Percentiles rank a stretch among this genome's conserved stretches.
Conservation (phyloP, 148 eudicot genomes). For the Camellia sinensis region DNA sequence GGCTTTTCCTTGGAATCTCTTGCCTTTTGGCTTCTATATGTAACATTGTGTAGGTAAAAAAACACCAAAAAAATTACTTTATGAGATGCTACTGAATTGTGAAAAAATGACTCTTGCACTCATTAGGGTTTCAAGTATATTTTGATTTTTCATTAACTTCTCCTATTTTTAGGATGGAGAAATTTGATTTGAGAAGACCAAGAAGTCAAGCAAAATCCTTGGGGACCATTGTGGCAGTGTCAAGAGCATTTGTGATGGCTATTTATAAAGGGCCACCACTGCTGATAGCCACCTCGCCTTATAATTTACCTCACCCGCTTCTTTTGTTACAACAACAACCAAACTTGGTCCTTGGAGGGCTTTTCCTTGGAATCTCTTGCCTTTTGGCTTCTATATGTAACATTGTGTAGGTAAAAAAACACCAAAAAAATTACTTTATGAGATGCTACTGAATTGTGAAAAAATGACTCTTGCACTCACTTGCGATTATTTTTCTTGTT, state of each 20-base stretch:
- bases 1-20: slow-evolving; percentile 37
- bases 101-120: no score
- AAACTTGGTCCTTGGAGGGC: slow-evolving; percentile 55
- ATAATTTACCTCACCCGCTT: slow-evolving; percentile 21
- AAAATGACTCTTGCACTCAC: no score
- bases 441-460: not conserved
- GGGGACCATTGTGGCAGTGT: slow-evolving; percentile 51
- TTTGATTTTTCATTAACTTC: no score
- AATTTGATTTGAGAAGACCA: slow-evolving; percentile 36
- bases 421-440: not conserved
- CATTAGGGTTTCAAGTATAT: no score
- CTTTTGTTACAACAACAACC: slow-evolving; percentile 19
- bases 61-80: not conserved
- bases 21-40: slow-evolving; percentile 36
- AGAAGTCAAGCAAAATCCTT: slow-evolving; percentile 53
- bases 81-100: not conserved
- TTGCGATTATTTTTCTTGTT: no score
- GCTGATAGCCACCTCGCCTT: slow-evolving; percentile 17
- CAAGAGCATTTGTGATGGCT: slow-evolving; percentile 52
- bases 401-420: slow-evolving; percentile 42
- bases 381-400: slow-evolving; percentile 40
- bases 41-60: slow-evolving; percentile 49
- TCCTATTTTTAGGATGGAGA: slow-evolving; percentile 47
- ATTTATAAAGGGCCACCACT: slow-evolving; percentile 53
- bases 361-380: slow-evolving; percentile 35